Base-by-base conservation (phyloP, 1,139 yeast species). In the Geotrichum australiense region DNA sequence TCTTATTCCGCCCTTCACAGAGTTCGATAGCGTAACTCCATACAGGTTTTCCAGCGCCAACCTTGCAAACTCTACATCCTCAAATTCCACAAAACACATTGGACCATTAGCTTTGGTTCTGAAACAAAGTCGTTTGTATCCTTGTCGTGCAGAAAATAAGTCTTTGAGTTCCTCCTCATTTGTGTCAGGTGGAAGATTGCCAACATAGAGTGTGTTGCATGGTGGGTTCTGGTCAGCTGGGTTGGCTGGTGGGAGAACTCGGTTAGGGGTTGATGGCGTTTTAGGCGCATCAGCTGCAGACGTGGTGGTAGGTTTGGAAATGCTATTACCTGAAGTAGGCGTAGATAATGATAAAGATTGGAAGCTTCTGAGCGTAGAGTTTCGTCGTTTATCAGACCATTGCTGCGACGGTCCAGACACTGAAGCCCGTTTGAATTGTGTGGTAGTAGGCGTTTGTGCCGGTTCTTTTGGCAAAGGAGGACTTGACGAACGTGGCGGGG, bases 221-320 rank as follows among this genome's bases (percentile, higher is more conserved):
- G 98, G 98, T 5, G 98, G 98, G 57, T 91, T 91, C 64, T 91
- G 98, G 63, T 91, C 98, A 3, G 98, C 98, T 1, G 98, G 98
- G 55, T 91, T 91, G 3, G 96, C 96, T 2, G 97, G 97, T 1
- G 96, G 96, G 26, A 96, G 91, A 20, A 89, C 64, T 19, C 69
- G 55, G 19, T 38, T 44, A 12, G 45, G 21, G 21, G 14, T 25
- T 5, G 41, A 19, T n/a, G n/a, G n/a, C n/a, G n/a, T n/a, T n/a
- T n/a, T n/a, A n/a, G n/a, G n/a, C n/a, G n/a, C n/a, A n/a, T n/a
- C n/a, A 16, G 12, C 15, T 15, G 35, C 33, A 25, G 37, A 6
- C 2, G 35, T 20, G 19, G 32, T 25, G n/a, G 15, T 18, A 22
- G 31, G 4, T 5, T 19, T 15, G 10, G 43, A 10, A 7, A 19